Evolutionary conservation across 202 grass and related monocot species (phyloP).

Genomic region (Zoysia matrella): DNA sequence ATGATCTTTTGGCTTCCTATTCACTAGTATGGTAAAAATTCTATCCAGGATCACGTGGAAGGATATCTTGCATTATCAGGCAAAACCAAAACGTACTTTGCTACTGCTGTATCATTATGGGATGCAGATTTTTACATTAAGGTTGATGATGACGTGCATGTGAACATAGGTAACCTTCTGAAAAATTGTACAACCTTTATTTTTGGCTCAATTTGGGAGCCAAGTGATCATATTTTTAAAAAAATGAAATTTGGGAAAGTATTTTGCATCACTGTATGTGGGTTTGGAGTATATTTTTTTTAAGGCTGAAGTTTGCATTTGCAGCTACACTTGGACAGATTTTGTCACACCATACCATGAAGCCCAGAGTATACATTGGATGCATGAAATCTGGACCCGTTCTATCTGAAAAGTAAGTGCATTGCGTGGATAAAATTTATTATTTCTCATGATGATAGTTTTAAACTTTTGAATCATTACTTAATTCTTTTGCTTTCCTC

Average conservation of each 20-base stretch:
- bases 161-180: slow-evolving; percentile 70
- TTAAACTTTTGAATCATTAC: too few species aligned
- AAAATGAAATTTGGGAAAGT: too few species aligned
- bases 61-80: slow-evolving; percentile 89
- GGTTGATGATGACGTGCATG: slow-evolving; percentile 95
- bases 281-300: neutral
- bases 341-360: slow-evolving; percentile 74
- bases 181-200: neutral
- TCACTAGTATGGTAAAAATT: slow-evolving; percentile 30
- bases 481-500: neutral
- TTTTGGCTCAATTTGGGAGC: neutral
- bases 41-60: slow-evolving; percentile 85
- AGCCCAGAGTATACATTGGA: slow-evolving; percentile 90
- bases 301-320: slow-evolving; percentile 39
- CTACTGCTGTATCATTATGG: slow-evolving; percentile 86
- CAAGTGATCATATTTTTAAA: slow-evolving; percentile 26
- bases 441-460: neutral
- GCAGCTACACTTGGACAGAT: slow-evolving; percentile 82
- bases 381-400: slow-evolving; percentile 99
- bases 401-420: slow-evolving; percentile 79
- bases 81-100: slow-evolving; percentile 87
- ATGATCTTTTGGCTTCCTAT: slow-evolving; percentile 21
- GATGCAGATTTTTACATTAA: slow-evolving; percentile 95
- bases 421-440: neutral
- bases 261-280: neutral